These are phyloP conservation scores for Gracilaria caudata DNA, from an alignment of 23 red algal species.

Conservation along the genomic window DNA sequence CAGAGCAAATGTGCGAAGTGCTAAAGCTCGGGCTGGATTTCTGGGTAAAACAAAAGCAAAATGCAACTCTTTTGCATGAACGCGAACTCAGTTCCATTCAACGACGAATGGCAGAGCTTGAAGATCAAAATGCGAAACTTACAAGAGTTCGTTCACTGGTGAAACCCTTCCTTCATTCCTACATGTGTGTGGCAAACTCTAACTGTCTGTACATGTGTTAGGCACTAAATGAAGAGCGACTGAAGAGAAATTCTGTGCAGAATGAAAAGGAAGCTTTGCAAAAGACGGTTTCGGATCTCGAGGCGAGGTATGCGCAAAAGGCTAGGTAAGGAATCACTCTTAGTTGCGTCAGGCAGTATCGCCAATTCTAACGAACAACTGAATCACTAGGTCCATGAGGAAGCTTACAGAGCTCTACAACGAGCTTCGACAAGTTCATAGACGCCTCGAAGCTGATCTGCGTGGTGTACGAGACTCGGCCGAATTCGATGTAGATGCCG, in stretches of 20 bases:
- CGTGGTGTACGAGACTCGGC: conserved; percentile 32
- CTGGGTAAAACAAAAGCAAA: conserved; percentile 65
- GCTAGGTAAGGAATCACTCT: conserved; percentile 27
- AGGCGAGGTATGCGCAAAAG: conserved; percentile 62
- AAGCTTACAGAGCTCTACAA: conserved; percentile 68
- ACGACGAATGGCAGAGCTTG: conserved; percentile 7
- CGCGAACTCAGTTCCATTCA: conserved; percentile 18
- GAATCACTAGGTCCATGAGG: conserved; percentile 47
- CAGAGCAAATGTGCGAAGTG: conserved; percentile 49
- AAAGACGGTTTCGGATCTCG: conserved; percentile 54
- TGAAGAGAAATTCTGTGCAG: conserved; percentile 62
- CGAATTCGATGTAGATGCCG: conserved; percentile 25
- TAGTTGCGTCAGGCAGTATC: not conserved
- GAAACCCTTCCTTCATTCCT: not conserved
- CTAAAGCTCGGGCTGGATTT: conserved; percentile 61
- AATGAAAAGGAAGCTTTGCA: conserved; percentile 55
- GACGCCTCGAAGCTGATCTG: conserved; percentile 58
- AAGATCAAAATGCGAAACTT: conserved; percentile 34
- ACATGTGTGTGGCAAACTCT: not conserved
- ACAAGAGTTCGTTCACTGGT: conserved; percentile 28
- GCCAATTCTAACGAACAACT: not conserved
- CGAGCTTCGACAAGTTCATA: conserved; percentile 60
- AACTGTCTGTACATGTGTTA: not conserved
- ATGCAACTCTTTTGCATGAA: conserved; percentile 44
- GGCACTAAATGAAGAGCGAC: conserved; percentile 56